These are phyloP conservation scores for Penicillium paxilli DNA, from an alignment of 495 filamentous ascomycete species.

Conservation along the genomic window DNA sequence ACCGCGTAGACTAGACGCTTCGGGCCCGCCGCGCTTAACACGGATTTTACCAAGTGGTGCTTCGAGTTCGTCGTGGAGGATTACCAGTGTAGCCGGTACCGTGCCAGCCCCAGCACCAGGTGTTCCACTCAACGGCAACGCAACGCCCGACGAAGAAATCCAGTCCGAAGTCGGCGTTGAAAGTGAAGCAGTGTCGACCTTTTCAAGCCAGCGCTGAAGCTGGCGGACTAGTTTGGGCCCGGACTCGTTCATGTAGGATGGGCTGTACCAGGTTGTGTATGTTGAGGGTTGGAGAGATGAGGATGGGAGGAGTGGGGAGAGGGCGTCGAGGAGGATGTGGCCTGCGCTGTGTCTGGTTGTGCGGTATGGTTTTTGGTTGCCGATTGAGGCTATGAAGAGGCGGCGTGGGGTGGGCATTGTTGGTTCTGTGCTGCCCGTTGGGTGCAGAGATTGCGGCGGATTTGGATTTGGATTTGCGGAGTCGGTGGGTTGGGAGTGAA, in stretches of 20 bases:
- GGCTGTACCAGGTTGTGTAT: conserved; percentile 68
- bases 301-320: conserved; percentile 45
- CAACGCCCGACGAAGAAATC: background rate
- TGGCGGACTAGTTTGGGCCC: conserved; percentile 48
- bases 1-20: conserved; percentile 58
- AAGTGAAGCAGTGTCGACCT: conserved; percentile 37
- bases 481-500: background rate
- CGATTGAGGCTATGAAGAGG: conserved; percentile 71
- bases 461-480: background rate
- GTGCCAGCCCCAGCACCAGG: background rate
- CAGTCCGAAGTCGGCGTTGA: background rate
- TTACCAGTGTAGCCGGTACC: conserved; percentile 55
- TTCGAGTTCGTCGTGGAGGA: conserved; percentile 87
- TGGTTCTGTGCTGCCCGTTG: conserved; percentile 1
- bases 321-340: conserved; percentile 63
- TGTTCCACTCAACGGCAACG: background rate
- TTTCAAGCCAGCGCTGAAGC: conserved; percentile 45
- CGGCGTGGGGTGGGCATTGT: conserved; percentile 23
- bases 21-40: conserved; percentile 52
- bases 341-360: conserved; percentile 81
- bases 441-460: background rate
- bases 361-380: conserved; percentile 64
- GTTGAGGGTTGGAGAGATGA: conserved; percentile 48
- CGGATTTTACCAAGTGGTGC: conserved; percentile 63
- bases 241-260: conserved; percentile 74